A percentile compares a stretch with the other conserved stretches of the same genome.
Evolutionary conservation across 352 stramenopile species (phyloP).

Genomic region (Pythium guiyangense): DNA sequence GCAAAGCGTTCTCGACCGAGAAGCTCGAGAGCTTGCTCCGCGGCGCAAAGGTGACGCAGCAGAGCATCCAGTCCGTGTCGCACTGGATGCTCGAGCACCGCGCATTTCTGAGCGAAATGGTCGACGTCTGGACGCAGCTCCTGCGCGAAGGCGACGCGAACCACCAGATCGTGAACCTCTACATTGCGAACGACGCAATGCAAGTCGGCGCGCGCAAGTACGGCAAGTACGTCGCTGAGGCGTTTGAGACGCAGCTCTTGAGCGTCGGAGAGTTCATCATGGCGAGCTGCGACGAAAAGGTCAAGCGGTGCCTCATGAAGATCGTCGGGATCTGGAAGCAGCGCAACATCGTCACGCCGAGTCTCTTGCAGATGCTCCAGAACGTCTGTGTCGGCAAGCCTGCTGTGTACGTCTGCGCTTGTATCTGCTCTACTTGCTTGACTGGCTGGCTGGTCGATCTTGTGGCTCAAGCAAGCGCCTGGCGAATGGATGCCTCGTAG

Average conservation of each 20-base stretch:
- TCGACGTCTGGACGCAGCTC: constrained; percentile 48
- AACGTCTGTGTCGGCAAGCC: constrained; percentile 73
- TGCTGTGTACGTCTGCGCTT: constrained; percentile 30
- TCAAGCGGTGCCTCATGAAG: constrained; percentile 84
- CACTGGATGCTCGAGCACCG: constrained; percentile 74
- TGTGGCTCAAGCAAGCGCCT: too few relatives aligned
- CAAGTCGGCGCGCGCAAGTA: constrained; percentile 81
- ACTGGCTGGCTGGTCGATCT: too few relatives aligned
- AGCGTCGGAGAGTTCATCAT: constrained; percentile 64
- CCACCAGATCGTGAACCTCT: constrained; percentile 81
- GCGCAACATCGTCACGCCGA: constrained; percentile 47
- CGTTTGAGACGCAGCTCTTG: constrained; percentile 58
- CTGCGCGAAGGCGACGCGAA: constrained; percentile 40
- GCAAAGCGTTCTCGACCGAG: constrained; percentile 35
- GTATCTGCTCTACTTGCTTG: too few relatives aligned
- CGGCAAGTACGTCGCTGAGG: constrained; percentile 56
- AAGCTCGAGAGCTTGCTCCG: constrained; percentile 66
- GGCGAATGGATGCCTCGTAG: constrained; percentile 11
- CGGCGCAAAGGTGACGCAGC: constrained; percentile 69
- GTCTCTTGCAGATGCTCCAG: constrained; percentile 57
- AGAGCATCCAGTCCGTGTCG: constrained; percentile 79
- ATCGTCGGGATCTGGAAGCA: constrained; percentile 86
- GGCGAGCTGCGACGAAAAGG: constrained; percentile 61
- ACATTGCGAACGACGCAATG: constrained; percentile 85
- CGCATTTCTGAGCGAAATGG: constrained; percentile 53